Evolutionary conservation across 805 yeast genomes (phyloP), one percentile per base, ranked within the genome.

Genomic region (Nakazawaea pomicola): DNA sequence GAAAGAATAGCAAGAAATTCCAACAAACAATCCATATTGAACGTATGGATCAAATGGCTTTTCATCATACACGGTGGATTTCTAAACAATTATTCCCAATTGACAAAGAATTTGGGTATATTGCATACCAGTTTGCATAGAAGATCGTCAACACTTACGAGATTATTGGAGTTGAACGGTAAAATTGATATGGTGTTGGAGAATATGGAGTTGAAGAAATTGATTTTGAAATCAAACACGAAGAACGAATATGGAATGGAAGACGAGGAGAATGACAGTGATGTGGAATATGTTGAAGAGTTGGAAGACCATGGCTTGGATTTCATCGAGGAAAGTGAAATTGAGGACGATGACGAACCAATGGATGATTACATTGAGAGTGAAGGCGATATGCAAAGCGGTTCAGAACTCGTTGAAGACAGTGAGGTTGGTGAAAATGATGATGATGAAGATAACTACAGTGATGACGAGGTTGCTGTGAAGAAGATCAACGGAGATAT

Each of bases 281-380:
- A 72, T 38, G 83, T 82, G n/a, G 90, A 83, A 50, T 82, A 81
- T 52, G 65, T 77, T 18, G 91, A 83, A 59, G 90, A 81, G 50
- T 56, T 82, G 19, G 82, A 76, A 52, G 79, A 73, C 47, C 74
- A 74, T 4, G 62, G 58, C 6, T 46, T 58, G 21, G 54, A 48
- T 7, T 59, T 53, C 1, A 60, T 53, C 11, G 37, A 46, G 6
- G 51, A 45, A 10, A 44, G 39, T 3, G 55, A 47, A 15, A 56
- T 54, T 16, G 52, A n/a, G n/a, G n/a, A 49, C 7, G 51, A 43
- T 3, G 53, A 50, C 12, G 57, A 48, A 8, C 55, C 49, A 17
- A 50, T 46, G 14, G 54, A 48, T 15, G 58, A 51, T 14, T 50
- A 46, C 19, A 56, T 49, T 12, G 53, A 49, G n/a, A 57, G 52